A percentile compares a stretch with the other conserved stretches of the same genome.
Conservation (phyloP, 352 stramenopile genomes). For the Globisporangium solare region DNA sequence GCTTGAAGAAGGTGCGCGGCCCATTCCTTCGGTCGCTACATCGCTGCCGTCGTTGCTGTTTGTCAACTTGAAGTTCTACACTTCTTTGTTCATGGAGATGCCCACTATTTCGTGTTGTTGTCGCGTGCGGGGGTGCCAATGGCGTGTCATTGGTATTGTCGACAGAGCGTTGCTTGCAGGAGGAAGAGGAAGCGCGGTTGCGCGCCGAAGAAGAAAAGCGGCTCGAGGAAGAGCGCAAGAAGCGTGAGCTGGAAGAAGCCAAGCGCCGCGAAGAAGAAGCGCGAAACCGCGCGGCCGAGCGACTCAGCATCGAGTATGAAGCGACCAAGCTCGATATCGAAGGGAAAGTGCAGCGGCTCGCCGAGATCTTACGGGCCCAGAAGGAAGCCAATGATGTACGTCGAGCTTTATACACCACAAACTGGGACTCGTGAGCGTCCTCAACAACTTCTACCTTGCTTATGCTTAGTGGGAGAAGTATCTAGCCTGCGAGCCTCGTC, state of each 20-base stretch:
- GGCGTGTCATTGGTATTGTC: background rate
- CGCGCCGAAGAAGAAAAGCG: conserved; percentile 66
- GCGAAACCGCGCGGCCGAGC: conserved; percentile 53
- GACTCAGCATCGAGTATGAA: conserved; percentile 47
- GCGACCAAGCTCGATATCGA: conserved; percentile 46
- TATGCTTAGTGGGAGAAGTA: conserved; percentile 62
- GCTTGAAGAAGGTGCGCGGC: conserved; percentile 50
- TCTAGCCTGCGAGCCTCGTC: conserved; percentile 60
- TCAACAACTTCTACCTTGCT: background rate
- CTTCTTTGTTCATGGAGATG: too few relatives aligned
- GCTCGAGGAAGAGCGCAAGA: conserved; percentile 60
- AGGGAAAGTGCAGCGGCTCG: conserved; percentile 51
- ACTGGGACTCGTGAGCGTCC: background rate
- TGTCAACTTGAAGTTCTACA: too few relatives aligned
- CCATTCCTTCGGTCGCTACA: background rate
- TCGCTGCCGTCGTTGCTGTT: background rate
- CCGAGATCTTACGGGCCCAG: conserved; percentile 49
- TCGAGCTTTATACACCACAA: background rate
- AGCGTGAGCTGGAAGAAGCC: conserved; percentile 49
- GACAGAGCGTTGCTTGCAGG: conserved; percentile 58
- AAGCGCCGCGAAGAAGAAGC: conserved; percentile 59
- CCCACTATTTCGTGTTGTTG: too few relatives aligned
- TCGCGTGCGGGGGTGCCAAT: background rate
- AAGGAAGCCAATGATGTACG: conserved; percentile 64
- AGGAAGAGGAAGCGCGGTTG: conserved; percentile 62